Evolutionary conservation across 805 yeast species (phyloP).

Genomic region (Yamadazyma takamatsuzukensis): DNA sequence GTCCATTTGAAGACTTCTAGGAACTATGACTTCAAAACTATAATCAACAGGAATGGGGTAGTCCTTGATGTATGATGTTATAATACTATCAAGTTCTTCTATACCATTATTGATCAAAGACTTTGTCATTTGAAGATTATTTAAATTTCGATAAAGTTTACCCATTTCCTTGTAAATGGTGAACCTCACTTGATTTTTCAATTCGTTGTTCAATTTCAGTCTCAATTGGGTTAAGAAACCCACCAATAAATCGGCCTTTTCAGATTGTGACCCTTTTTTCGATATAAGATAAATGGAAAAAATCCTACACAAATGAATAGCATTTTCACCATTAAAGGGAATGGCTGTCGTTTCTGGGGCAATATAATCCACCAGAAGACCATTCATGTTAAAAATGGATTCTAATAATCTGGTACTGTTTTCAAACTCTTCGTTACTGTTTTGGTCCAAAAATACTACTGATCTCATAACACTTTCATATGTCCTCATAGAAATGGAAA

Average conservation of each 20-base stretch:
- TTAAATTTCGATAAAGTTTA: slow-evolving; percentile 20
- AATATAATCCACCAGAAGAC: no score
- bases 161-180: slow-evolving; percentile 27
- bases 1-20: slow-evolving; percentile 17
- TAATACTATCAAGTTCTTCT: slow-evolving; percentile 16
- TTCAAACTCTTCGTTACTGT: slow-evolving; percentile 10
- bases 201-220: slow-evolving; percentile 14
- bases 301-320: slow-evolving; percentile 21
- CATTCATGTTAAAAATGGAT: slow-evolving; percentile 30
- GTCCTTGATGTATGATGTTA: slow-evolving; percentile 11
- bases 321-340: no score
- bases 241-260: slow-evolving; percentile 22
- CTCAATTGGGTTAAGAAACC: slow-evolving; percentile 24
- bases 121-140: slow-evolving; percentile 18
- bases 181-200: slow-evolving; percentile 20
- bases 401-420: slow-evolving; percentile 18
- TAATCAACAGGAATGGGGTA: slow-evolving; percentile 15
- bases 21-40: slow-evolving; percentile 11
- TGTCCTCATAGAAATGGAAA: slow-evolving; percentile 23
- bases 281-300: slow-evolving; percentile 21
- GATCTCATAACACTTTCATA: slow-evolving; percentile 31
- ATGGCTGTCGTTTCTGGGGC: no score
- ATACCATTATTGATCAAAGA: slow-evolving; percentile 24
- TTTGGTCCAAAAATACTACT: slow-evolving; percentile 17
- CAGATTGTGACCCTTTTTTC: slow-evolving; percentile 12